Base-by-base conservation (phyloP, 805 yeast genomes). In the Yamadazyma kitorensis region DNA sequence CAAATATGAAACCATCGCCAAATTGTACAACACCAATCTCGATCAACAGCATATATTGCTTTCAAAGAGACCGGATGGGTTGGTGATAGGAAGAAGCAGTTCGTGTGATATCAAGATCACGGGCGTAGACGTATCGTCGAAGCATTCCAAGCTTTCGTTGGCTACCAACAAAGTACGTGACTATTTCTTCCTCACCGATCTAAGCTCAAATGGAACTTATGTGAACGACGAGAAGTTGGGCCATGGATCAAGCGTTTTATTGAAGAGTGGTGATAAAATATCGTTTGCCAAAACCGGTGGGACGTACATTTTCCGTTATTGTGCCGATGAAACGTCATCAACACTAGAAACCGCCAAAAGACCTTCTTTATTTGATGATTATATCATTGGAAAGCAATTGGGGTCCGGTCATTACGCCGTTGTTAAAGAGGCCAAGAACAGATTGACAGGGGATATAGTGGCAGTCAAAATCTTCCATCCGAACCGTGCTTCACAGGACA, bases 341-440 rank as follows among this genome's bases (percentile, higher is more conserved):
- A n/a, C n/a, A n/a, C n/a, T n/a, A n/a, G 47, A 36, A 33, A 46
- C 34, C 36, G n/a, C 43, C 27, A 41, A 34, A 27, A 54, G 35
- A n/a, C 44, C 41, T 17, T 67, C 82, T 2, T 76, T 83, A 34
- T 76, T 72, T 41, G 84, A 80, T 48, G 71, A 72, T 37, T 76
- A 74, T 45, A 62, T 72, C 5, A 39, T 76, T 13, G 86, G 85
- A 0, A 68, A 64, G 36, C 76, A 79, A 43, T 57, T 84, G 15
- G 93, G 93, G 0, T 61, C 82, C 4, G 93, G 93, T 0, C 91
- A 84, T 56, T 84, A 84, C 49, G 91, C 93, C 0, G 77, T 78
- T n/a, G 93, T 84, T 3, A 80, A 78, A 50, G 85, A 81, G 44
- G 86, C 86, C 2, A 64, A 66, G 6, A 70, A 75, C 41, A 72